These are phyloP conservation scores for Coemansia sp. DNA, from an alignment of 192 early-diverging fungal genomes.

Conservation along the genomic window DNA sequence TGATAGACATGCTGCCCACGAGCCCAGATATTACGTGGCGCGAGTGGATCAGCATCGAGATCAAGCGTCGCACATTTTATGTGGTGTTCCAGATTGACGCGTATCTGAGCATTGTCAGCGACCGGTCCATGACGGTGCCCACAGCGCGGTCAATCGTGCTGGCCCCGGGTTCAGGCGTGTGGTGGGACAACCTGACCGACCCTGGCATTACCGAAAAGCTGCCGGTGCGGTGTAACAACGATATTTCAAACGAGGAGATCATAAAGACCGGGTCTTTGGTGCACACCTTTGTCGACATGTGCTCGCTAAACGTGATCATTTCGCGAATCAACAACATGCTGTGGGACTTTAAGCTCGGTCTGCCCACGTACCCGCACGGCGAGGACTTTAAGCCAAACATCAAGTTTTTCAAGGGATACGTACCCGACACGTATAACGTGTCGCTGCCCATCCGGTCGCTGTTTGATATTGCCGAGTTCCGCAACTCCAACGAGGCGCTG, in stretches of 20 bases:
- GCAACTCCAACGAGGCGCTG: constrained; percentile 15
- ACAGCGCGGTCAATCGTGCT: constrained; percentile 15
- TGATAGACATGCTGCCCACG: constrained; percentile 15
- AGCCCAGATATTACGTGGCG: constrained; percentile 19
- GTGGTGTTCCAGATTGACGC: constrained; percentile 34
- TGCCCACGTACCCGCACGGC: constrained; percentile 11
- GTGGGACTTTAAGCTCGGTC: constrained; percentile 24
- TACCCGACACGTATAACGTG: not conserved
- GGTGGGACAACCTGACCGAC: constrained; percentile 33
- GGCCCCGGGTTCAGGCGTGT: constrained; percentile 19
- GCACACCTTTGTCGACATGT: constrained; percentile 21
- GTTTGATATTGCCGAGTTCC: constrained; percentile 33
- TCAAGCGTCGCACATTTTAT: constrained; percentile 38
- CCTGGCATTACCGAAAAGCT: constrained; percentile 5
- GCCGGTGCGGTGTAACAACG: constrained; percentile 10
- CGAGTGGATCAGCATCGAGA: constrained; percentile 34
- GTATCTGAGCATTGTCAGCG: constrained; percentile 35
- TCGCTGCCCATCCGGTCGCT: constrained; percentile 18
- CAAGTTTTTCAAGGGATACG: constrained; percentile 12
- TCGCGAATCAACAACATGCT: constrained; percentile 26
- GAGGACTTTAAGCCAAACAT: constrained; percentile 12
- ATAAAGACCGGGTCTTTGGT: constrained; percentile 7
- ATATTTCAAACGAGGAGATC: constrained; percentile 11
- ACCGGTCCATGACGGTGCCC: constrained; percentile 27
- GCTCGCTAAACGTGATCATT: constrained; percentile 16